A percentile compares a stretch with the other conserved stretches of the same genome.
phyloP scores from a whole-genome alignment of 345 rosid genomes.

The Pelargonium nanum region DNA sequence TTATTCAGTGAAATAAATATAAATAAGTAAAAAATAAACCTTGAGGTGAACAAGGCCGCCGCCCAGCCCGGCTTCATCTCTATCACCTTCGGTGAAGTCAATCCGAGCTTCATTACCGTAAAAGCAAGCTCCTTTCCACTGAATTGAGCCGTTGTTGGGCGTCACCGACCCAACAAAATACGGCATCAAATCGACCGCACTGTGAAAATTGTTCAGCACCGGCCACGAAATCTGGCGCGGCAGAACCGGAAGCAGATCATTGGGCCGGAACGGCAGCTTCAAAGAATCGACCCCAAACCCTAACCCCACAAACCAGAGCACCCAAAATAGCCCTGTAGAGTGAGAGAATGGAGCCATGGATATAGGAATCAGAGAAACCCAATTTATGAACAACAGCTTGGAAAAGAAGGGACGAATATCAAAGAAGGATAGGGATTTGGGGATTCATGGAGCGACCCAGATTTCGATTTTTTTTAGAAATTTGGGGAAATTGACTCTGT shows the following conservation, averaged over 20 bases:
- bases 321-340: slow-evolving; percentile 9
- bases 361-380: not conserved
- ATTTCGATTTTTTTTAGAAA: no score
- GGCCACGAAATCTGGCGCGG: slow-evolving; percentile 95
- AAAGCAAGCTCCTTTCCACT: slow-evolving; percentile 96
- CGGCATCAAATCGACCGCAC: slow-evolving; percentile 89
- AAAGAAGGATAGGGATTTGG: not conserved
- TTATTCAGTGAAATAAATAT: no score
- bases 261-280: slow-evolving; percentile 61
- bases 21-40: slow-evolving; percentile 23
- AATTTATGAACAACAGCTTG: not conserved
- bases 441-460: not conserved
- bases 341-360: slow-evolving; percentile 25
- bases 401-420: slow-evolving; percentile 1
- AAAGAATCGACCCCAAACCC: slow-evolving; percentile 28
- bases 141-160: slow-evolving; percentile 44
- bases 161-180: slow-evolving; percentile 66
- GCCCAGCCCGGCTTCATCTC: slow-evolving; percentile 45
- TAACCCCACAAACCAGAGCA: slow-evolving; percentile 30
- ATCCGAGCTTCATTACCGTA: slow-evolving; percentile 65
- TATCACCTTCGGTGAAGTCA: slow-evolving; percentile 54
- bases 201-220: slow-evolving; percentile 65
- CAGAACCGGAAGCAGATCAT: slow-evolving; percentile 74
- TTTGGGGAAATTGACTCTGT: not conserved
- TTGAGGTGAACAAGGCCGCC: slow-evolving; percentile 77